A percentile compares a stretch with the other conserved stretches of the same genome.
Conservation (phyloP, 345 rosid species). For the Salix viminalis region DNA sequence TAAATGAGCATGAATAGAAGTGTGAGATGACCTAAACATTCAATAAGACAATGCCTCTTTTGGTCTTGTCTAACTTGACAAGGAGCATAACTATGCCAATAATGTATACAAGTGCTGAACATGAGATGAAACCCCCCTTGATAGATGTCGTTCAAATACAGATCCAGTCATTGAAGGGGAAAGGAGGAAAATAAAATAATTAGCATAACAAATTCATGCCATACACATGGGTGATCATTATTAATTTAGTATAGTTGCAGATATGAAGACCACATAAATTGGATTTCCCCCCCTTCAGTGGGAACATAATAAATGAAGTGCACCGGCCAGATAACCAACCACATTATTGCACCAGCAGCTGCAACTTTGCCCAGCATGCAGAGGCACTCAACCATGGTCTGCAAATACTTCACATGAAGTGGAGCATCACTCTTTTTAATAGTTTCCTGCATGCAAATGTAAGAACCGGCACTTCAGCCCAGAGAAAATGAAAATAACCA, state of each 20-base stretch:
- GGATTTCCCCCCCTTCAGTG: not conserved
- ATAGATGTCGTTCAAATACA: not conserved
- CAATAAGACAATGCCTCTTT: not conserved
- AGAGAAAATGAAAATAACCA: constrained; percentile 11
- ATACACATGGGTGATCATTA: not conserved
- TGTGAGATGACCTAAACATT: not conserved
- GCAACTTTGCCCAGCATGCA: constrained; percentile 94
- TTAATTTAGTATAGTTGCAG: not conserved
- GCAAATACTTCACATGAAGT: constrained; percentile 85
- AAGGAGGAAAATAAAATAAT: not conserved
- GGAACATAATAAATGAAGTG: not conserved
- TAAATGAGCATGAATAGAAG: not conserved
- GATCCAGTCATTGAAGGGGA: not conserved
- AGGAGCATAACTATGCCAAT: not conserved
- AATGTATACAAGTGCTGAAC: not conserved
- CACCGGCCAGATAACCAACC: constrained; percentile 52
- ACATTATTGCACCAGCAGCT: constrained; percentile 93
- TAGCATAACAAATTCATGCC: not conserved
- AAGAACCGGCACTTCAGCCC: constrained; percentile 20
- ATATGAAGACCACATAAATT: not conserved
- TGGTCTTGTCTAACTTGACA: not conserved
- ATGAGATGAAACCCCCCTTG: not conserved
- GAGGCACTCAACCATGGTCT: constrained; percentile 95
- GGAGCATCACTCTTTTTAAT: constrained; percentile 84
- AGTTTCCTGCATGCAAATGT: constrained; percentile 56